Evolutionary conservation across 352 stramenopile genomes (phyloP).

Genomic region (Globisporangium viniferum): DNA sequence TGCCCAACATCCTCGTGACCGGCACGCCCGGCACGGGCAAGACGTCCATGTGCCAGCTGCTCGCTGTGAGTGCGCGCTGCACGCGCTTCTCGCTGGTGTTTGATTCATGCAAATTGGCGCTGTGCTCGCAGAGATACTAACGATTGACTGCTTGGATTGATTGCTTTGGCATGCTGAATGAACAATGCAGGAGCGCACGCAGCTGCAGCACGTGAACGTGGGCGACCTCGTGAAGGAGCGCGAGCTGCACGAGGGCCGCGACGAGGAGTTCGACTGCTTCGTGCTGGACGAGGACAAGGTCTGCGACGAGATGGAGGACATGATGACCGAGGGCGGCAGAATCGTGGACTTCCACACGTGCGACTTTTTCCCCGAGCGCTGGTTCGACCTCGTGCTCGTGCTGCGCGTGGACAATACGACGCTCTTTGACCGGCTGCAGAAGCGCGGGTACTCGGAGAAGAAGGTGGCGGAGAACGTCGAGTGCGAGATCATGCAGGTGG

Average conservation of each 20-base stretch:
- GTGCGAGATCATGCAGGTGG: conserved; percentile 98
- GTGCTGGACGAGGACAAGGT: conserved; percentile 98
- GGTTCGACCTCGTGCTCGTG: conserved; percentile 95
- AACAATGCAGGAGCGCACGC: conserved; percentile 58
- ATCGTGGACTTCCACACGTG: conserved; percentile 97
- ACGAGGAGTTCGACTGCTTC: conserved; percentile 96
- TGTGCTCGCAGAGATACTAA: conserved; percentile 11
- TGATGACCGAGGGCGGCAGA: conserved; percentile 86
- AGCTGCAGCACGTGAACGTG: conserved; percentile 93
- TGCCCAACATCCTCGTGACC: conserved; percentile 97
- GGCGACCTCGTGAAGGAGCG: conserved; percentile 91
- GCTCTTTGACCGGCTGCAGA: conserved; percentile 86
- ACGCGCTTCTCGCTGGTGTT: not conserved
- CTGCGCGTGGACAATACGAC: conserved; percentile 91
- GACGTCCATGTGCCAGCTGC: conserved; percentile 91
- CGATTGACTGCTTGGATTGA: conserved; percentile 9
- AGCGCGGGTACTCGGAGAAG: conserved; percentile 93
- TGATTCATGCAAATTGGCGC: not conserved
- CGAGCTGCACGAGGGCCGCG: conserved; percentile 74
- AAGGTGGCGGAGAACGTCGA: conserved; percentile 97
- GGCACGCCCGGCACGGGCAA: conserved; percentile 96
- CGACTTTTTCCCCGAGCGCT: conserved; percentile 98
- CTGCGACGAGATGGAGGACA: conserved; percentile 92
- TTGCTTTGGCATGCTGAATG: not conserved
- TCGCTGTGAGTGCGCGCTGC: conserved; percentile 55